Evolutionary conservation across 495 filamentous ascomycete genomes (phyloP), one percentile per base, ranked within the genome.

Genomic region (Neurospora tetrasperma): DNA sequence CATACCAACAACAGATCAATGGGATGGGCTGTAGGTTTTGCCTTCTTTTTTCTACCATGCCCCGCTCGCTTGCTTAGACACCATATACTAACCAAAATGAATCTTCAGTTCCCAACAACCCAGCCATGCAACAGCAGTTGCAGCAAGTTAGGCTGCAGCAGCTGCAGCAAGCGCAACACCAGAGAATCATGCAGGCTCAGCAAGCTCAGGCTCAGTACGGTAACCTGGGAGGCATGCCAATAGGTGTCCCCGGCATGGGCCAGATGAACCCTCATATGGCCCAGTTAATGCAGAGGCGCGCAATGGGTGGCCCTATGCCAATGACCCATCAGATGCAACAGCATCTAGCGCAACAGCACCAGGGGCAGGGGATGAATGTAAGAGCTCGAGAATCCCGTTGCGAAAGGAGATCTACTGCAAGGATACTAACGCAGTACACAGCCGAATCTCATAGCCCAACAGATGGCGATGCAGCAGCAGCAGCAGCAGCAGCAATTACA

Each of bases 231-330:
- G 82, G 82, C 40, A 81, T 90, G 75, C 87, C 87, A 27, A 89
- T 91, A 77, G 88, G 87, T 18, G 87, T 89, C 38, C 88, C 87
- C 62, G 85, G 87, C 35, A 87, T 91, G 83, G 84, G 87, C 31
- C 78, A 79, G 69, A 78, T 75, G 70, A 75, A 40, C 41, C 75
- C 74, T 62, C 38, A 75, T 42, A 71, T 48, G 46, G 82, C 74
- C 72, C 82, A 78, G 72, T 71, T 76, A 27, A 75, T 76, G 11
- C 71, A 76, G 20, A 70, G 73, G 54, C 79, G 76, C 68, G 73
- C 75, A 43, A 84, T 84, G 76, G 80, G 78, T 73, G 77, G 83
- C 69, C 78, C 79, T 71, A 73, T 86, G 66, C 81, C 84, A 42
- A 79, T 82, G 72, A 2, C 48, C 20, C 85, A 87, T 75, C 78